Evolutionary conservation across 208 protist species (phyloP).

Genomic region (Leishmania arabica): DNA sequence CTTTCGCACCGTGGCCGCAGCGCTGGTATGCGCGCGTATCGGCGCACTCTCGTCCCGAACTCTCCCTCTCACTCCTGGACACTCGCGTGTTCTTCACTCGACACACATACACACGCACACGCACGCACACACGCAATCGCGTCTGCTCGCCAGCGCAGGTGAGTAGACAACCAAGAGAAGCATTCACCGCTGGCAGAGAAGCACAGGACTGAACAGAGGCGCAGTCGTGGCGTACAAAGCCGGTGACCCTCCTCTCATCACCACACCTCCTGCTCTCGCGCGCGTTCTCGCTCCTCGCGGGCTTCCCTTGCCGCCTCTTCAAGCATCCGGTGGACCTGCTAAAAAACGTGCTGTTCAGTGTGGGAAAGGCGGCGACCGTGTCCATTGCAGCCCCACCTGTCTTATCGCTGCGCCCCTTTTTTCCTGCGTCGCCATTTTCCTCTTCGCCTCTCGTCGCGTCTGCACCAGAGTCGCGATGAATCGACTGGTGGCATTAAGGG

Average conservation of each 20-base stretch:
- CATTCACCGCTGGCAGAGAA: not conserved
- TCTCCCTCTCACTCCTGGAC: not conserved
- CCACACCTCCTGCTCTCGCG: not conserved
- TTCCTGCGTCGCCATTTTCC: not conserved
- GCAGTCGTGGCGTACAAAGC: not conserved
- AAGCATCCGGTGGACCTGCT: not conserved
- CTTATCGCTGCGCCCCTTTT: not conserved
- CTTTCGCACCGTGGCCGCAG: not conserved
- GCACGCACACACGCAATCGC: not conserved
- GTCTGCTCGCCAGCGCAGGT: not conserved
- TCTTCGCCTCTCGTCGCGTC: not conserved
- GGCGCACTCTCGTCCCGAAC: not conserved
- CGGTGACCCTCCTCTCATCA: not conserved
- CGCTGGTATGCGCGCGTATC: not conserved
- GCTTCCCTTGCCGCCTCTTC: not conserved
- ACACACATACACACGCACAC: not conserved
- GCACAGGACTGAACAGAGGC: not conserved
- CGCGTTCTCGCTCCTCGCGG: not conserved
- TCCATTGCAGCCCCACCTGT: not conserved
- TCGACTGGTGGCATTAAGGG: not conserved
- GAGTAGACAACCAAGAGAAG: not conserved
- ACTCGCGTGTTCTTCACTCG: not conserved
- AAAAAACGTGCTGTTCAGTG: not conserved
- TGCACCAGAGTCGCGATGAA: not conserved
- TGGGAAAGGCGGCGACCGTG: not conserved